Evolutionary conservation across 2,329 filamentous ascomycete genomes (phyloP), one percentile per base, ranked within the genome.

Genomic region (Penicillium sp.): DNA sequence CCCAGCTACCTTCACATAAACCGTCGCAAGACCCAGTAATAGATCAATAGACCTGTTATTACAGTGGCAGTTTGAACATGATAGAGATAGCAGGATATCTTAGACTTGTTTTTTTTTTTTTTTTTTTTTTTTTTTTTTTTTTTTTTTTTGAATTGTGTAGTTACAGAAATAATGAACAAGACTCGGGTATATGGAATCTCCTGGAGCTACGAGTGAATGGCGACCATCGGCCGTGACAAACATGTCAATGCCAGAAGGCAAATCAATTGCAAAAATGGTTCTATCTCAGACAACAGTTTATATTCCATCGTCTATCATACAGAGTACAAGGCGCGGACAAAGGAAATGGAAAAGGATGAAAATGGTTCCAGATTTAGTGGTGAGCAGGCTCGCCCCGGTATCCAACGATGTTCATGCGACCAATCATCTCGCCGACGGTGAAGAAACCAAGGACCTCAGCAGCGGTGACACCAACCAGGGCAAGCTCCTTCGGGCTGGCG

Each of bases 391-490:
- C 79, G 62, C 85, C 84, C 68, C 77, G 78, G 77, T 98, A 98
- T 50, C 92, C 92, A 56, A 98, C 76, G 55, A 98, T 68, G 84
- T 98, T 96, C 73, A 92, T 80, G 61, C 89, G 79, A 59, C 92
- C 92, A 59, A 98, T 81, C 68, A 98, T 96, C 77, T 96, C 89
- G 51, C 92, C 92, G 38, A 96, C 79, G 45, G 89, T 93, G 77
- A 96, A 98, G 79, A 98, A 98, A 45, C 92, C 92, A 52, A 98
- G 70, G 34, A 87, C 77, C 72, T 98, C 90, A 39, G 89, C 89
- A 32, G 75, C 69, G 46, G 95, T 72, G 43, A 98, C 84, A 55
- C 84, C 85, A 44, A 76, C 83, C 37, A 83, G 69, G 38, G 77
- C 76, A 54, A 90, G 64, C 67, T 94, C 82, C 54, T 79, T 74